Base-by-base conservation (phyloP, 2,329 filamentous ascomycete genomes). In the Cryphonectria nitschkei region DNA sequence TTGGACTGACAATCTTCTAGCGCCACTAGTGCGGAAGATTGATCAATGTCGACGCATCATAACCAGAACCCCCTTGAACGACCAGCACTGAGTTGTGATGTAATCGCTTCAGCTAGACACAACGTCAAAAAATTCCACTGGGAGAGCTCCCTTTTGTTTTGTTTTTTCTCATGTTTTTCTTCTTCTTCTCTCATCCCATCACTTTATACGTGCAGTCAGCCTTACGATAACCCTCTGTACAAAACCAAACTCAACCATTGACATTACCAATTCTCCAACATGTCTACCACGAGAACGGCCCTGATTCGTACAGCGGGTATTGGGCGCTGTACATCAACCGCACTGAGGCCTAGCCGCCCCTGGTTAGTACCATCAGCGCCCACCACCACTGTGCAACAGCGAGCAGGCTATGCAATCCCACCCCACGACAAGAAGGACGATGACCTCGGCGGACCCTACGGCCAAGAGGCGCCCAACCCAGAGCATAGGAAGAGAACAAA, bases 381-480 rank as follows among this genome's bases (percentile, higher is more conserved):
- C 29, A 8, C 43, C 29, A 52, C 26, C 52, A 39, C 39, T 5
- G 16, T 50, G 46, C 46, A 50, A 19, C 69, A 71, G 54, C 61
- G 61, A 43, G 69, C 69, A 32, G 52, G 46, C 22, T 71, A 71
- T 61, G 63, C 69, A 6, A 68, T 68, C 29, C 69, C 69, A 11
- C 69, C 66, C n/a, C 62, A 46, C 3, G 70, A 71, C 6, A 69
- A 68, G 60, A 64, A 65, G 8, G 39, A 72, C 26, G 70, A 71
- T 26, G 70, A 71, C 37, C 67, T 71, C 1, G 70, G 70, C 3
- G 70, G 70, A 6, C 70, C 70, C 0, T 66, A 58, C 34, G 70
- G 70, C 0, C 70, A 71, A 37, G 70, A 69, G 66, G 5, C 70
- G 13, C 70, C 70, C 4, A 66, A 71, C 14, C 43, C 46, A 3